A percentile compares a stretch with the other conserved stretches of the same genome.
These are phyloP conservation scores for Aspergillus kassunensis DNA, from an alignment of 495 filamentous ascomycete species.

Conservation along the genomic window DNA sequence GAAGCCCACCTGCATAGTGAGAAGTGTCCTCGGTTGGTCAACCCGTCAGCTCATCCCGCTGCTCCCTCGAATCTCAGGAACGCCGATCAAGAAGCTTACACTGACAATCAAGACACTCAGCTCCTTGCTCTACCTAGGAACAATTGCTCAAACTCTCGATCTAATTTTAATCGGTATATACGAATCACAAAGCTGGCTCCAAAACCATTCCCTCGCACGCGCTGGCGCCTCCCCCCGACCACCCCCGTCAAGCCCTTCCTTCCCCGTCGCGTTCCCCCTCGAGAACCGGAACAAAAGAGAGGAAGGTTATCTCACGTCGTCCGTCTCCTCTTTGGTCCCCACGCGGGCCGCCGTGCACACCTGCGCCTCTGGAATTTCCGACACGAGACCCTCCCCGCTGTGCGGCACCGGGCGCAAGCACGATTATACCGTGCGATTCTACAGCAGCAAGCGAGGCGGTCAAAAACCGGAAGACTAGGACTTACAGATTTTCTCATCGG, in stretches of 20 bases:
- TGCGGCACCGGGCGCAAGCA: slow-evolving; percentile 65
- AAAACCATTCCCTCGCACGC: slow-evolving; percentile 33
- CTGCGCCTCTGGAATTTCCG: slow-evolving; percentile 62
- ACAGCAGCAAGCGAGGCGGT: slow-evolving; percentile 53
- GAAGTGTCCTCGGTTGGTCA: too few species aligned
- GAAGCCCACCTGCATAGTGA: too few species aligned
- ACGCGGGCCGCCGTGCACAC: slow-evolving; percentile 54
- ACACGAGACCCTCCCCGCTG: slow-evolving; percentile 66
- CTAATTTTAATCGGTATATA: background rate
- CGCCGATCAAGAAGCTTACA: background rate
- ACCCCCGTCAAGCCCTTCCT: background rate
- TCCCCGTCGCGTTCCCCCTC: slow-evolving; percentile 11
- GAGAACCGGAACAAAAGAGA: slow-evolving; percentile 12
- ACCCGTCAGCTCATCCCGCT: background rate
- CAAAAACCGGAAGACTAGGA: slow-evolving; percentile 26
- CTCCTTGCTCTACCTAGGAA: too few species aligned
- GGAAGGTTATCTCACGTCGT: slow-evolving; percentile 27
- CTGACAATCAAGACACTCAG: too few species aligned
- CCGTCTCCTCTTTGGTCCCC: slow-evolving; percentile 53
- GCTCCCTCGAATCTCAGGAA: background rate
- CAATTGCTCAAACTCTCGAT: too few species aligned
- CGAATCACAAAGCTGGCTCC: slow-evolving; percentile 34
- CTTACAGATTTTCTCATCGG: slow-evolving; percentile 50
- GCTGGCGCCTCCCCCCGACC: slow-evolving; percentile 25
- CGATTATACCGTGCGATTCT: slow-evolving; percentile 71